These are phyloP conservation scores for Sisymbrium irio DNA, from an alignment of 345 rosid species.

Conservation along the genomic window DNA sequence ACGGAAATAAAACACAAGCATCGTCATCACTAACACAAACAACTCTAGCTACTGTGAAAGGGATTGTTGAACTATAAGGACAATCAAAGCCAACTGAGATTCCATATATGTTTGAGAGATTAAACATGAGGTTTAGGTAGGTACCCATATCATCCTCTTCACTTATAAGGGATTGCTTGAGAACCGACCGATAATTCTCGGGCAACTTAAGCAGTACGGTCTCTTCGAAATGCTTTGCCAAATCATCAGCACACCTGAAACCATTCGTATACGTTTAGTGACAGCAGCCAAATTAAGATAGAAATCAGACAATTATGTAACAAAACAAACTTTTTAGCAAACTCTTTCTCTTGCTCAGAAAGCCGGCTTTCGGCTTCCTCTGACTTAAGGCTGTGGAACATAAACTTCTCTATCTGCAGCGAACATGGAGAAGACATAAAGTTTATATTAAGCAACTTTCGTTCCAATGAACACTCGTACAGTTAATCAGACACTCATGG, in stretches of 20 bases:
- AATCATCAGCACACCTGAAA: constrained; percentile 54
- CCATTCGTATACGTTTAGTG: not conserved
- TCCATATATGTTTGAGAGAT: not conserved
- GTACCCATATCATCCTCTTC: constrained; percentile 92
- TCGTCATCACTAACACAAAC: not conserved
- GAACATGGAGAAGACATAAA: not conserved
- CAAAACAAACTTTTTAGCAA: constrained; percentile 54
- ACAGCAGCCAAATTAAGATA: not conserved
- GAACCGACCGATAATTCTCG: constrained; percentile 64
- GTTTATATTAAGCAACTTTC: not conserved
- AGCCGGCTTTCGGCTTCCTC: constrained; percentile 52
- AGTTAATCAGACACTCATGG: not conserved
- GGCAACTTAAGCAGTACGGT: constrained; percentile 71
- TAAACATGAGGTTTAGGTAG: not conserved
- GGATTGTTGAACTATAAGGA: not conserved
- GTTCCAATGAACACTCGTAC: not conserved
- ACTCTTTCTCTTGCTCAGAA: constrained; percentile 58
- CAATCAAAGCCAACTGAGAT: not conserved
- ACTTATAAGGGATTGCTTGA: constrained; percentile 75
- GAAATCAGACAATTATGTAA: not conserved
- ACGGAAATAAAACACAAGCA: not conserved
- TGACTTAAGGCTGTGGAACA: constrained; percentile 57
- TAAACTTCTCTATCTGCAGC: constrained; percentile 72
- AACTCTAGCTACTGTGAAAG: not conserved
- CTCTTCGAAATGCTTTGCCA: constrained; percentile 65